Percentiles rank a stretch among this genome's conserved stretches.
Evolutionary conservation across 768 basidiomycete genomes (phyloP).

Genomic region (Hemileccinum impolitum): DNA sequence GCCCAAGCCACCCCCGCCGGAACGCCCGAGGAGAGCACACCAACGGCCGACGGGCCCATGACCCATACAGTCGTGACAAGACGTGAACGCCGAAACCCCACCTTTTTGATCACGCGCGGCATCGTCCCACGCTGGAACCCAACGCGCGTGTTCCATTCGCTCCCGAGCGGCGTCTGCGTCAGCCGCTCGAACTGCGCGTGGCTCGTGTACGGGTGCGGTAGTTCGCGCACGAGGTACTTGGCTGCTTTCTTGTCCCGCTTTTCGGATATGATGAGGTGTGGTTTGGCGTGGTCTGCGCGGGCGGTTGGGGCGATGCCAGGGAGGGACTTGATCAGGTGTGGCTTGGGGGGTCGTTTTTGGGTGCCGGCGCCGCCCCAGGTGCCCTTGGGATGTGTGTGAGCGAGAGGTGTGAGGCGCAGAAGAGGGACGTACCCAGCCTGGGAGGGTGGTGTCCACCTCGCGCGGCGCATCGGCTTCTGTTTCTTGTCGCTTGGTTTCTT

Average conservation of each 20-base stretch:
- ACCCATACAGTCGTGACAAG: not conserved
- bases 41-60: not conserved
- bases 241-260: conserved; percentile 91
- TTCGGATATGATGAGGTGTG: conserved; percentile 94
- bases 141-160: conserved; percentile 91
- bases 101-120: conserved; percentile 87
- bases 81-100: too few species aligned
- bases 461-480: conserved; percentile 84
- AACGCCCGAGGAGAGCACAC: too few species aligned
- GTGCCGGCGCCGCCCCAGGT: conserved; percentile 86
- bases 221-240: conserved; percentile 85
- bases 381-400: conserved; percentile 72
- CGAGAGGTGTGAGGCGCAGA: not conserved
- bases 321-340: conserved; percentile 74
- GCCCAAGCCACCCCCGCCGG: not conserved
- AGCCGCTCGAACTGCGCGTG: conserved; percentile 87
- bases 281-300: conserved; percentile 81
- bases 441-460: conserved; percentile 84
- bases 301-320: conserved; percentile 75
- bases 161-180: conserved; percentile 77
- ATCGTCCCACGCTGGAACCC: conserved; percentile 81
- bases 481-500: conserved; percentile 76
- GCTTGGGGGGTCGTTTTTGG: conserved; percentile 56
- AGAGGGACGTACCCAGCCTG: conserved; percentile 82
- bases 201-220: conserved; percentile 94